Conservation (phyloP, 2,329 filamentous ascomycete genomes). For the Ophiostoma pallidulum region DNA sequence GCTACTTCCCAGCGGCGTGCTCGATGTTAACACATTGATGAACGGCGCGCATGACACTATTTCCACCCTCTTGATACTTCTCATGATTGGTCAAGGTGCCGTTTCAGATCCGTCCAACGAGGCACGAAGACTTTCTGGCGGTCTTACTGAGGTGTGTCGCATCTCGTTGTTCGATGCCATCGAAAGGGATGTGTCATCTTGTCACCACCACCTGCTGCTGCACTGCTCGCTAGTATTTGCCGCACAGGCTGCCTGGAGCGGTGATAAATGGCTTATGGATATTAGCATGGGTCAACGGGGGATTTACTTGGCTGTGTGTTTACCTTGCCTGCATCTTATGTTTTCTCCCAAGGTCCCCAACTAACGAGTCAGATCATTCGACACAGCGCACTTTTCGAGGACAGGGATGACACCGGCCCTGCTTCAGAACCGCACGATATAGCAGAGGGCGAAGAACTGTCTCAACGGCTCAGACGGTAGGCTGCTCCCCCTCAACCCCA, state of each 20-base stretch:
- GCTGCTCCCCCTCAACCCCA: too few species aligned
- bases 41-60: not conserved
- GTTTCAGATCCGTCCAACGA: not conserved
- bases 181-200: not conserved
- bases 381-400: too few species aligned
- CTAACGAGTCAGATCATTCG: too few species aligned
- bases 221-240: not conserved
- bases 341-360: not conserved
- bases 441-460: too few species aligned
- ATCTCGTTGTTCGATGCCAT: not conserved
- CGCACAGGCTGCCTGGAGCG: not conserved
- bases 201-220: not conserved
- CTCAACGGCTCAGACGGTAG: too few species aligned
- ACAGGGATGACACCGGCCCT: too few species aligned
- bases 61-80: not conserved
- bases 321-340: not conserved
- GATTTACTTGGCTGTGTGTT: not conserved
- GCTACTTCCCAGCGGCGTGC: not conserved
- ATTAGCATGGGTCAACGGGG: not conserved
- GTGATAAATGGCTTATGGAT: conserved; percentile 1
- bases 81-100: not conserved
- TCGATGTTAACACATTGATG: not conserved
- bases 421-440: too few species aligned
- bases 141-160: not conserved
- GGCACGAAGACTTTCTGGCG: not conserved